Evolutionary conservation across 2,329 filamentous ascomycete species (phyloP).

Genomic region (Exophiala phaeomuriformis): DNA sequence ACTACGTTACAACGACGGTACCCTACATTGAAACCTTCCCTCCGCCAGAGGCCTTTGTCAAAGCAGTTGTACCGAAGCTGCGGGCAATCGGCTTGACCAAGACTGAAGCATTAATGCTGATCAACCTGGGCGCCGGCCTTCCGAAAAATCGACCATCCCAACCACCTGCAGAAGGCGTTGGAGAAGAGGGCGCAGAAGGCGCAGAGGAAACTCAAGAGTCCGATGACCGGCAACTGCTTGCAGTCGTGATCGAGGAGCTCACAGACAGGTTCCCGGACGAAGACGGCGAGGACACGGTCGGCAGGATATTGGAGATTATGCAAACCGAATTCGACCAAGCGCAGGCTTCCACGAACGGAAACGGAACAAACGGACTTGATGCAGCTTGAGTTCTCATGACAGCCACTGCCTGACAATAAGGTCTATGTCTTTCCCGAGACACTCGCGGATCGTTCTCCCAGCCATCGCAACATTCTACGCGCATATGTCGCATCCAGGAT

Average conservation of each 20-base stretch:
- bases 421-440: too few species aligned
- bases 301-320: slow-evolving; percentile 20
- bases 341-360: slow-evolving; percentile 1
- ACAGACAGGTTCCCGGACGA: slow-evolving; percentile 26
- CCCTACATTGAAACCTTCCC: slow-evolving; percentile 26
- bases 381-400: not conserved
- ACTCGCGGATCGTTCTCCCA: too few species aligned
- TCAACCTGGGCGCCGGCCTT: slow-evolving; percentile 40
- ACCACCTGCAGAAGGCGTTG: not conserved
- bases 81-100: slow-evolving; percentile 40
- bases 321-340: slow-evolving; percentile 9
- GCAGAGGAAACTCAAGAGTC: slow-evolving; percentile 14
- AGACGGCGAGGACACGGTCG: slow-evolving; percentile 21
- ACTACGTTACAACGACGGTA: slow-evolving; percentile 15
- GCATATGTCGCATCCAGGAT: too few species aligned
- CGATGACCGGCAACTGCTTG: slow-evolving; percentile 18
- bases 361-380: slow-evolving; percentile 4
- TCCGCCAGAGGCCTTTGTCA: slow-evolving; percentile 35
- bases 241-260: slow-evolving; percentile 24
- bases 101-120: slow-evolving; percentile 41
- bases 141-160: slow-evolving; percentile 6
- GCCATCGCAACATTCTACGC: too few species aligned
- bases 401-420: not conserved
- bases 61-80: slow-evolving; percentile 33
- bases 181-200: slow-evolving; percentile 15